Base-by-base conservation (phyloP, 106 monocot genomes). In the Platanthera zijinensis region DNA sequence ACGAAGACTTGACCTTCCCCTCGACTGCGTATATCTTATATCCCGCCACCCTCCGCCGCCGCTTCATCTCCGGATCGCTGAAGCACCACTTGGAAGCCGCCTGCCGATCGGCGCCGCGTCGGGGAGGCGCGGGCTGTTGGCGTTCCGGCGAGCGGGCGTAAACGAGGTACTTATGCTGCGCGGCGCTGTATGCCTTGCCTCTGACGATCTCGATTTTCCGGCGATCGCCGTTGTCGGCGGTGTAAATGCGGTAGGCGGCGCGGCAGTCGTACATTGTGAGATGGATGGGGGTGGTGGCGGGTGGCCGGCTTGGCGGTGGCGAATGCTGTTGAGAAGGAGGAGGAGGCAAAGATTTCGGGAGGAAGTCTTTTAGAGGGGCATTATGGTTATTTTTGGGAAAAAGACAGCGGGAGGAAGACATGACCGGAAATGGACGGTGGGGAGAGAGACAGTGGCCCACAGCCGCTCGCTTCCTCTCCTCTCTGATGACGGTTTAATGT, bases 1-100 rank as follows among this genome's bases (percentile, higher is more conserved):
- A 39, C 64, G 88, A 88, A 15, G 83, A 52, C 66, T 88, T 91
- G 30, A 91, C 66, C 84, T 88, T 91, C 45, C 86, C 91, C 73
- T 91, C 91, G 57, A 84, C 78, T 5, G 84, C 56, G 78, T 88
- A 91, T 10, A 75, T 77, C 75, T 88, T 91, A 79, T 91, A 91
- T 46, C 81, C 77, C 47, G 84, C 88, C 30, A 91, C 88, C 67
- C 91, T 52, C 76, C 82, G 68, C 84, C 71, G 73, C 76, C 88
- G 73, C 78, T 83, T 91, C 82, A 80, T 54, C 78, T 91, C 91
- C 48, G 91, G 88, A 52, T 88, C 88, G 46, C 80, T 86, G 73
- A 86, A 85, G 85, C 81, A 82, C 50, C 77, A 79, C 56, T 7
- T 74, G 9, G 73, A 50, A n/a, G 25, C 22, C 48, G 48, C 71